Evolutionary conservation across 768 basidiomycete species (phyloP).

Genomic region (Podaxis sp.): DNA sequence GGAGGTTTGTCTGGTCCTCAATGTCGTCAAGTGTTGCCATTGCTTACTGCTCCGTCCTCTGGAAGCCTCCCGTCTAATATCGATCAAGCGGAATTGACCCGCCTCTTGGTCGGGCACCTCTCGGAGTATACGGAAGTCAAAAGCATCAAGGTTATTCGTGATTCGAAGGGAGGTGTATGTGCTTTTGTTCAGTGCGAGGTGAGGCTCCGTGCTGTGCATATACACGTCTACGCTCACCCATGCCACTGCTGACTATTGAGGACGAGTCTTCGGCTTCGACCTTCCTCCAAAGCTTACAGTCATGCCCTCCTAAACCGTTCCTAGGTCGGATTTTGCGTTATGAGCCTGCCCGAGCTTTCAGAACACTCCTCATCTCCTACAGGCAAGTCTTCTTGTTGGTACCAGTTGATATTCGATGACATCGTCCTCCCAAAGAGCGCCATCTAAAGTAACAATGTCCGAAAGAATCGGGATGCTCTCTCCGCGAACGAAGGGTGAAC

Average conservation of each 20-base stretch:
- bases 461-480: slow-evolving; percentile 25
- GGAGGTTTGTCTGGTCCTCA: slow-evolving; percentile 49
- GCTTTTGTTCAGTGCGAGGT: slow-evolving; percentile 88
- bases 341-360: slow-evolving; percentile 72
- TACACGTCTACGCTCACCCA: not conserved
- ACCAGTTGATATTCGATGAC: slow-evolving; percentile 5
- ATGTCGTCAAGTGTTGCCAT: not conserved
- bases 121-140: slow-evolving; percentile 62
- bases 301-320: slow-evolving; percentile 54
- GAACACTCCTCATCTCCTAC: slow-evolving; percentile 73
- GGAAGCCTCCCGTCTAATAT: slow-evolving; percentile 65
- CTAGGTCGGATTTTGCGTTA: slow-evolving; percentile 72
- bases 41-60: slow-evolving; percentile 3
- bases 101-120: slow-evolving; percentile 61
- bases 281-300: slow-evolving; percentile 57
- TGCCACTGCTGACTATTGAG: slow-evolving; percentile 31
- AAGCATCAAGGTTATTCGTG: slow-evolving; percentile 67
- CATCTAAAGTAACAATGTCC: slow-evolving; percentile 2
- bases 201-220: slow-evolving; percentile 13
- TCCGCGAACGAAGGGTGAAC: slow-evolving; percentile 27
- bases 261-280: slow-evolving; percentile 50
- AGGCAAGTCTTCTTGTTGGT: slow-evolving; percentile 34
- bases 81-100: slow-evolving; percentile 57
- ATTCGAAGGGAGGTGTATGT: slow-evolving; percentile 73
- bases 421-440: not conserved